Evolutionary conservation across 1,284 basidiomycete species (phyloP).

Genomic region (Butyriboletus appendiculatus): DNA sequence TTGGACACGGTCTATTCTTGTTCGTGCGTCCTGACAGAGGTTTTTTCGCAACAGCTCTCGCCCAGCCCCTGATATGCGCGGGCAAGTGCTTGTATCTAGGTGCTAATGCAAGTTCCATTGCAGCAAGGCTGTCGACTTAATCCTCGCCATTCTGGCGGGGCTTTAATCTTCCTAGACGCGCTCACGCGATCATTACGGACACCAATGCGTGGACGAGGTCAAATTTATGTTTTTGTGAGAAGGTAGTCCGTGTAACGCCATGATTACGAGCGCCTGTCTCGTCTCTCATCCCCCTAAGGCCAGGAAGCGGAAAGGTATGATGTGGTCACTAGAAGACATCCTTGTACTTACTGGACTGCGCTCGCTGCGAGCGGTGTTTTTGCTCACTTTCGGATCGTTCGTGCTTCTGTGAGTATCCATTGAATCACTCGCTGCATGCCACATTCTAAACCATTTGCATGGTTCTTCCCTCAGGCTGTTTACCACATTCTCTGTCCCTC

Average conservation of each 20-base stretch:
- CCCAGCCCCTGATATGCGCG: not conserved
- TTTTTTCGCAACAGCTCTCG: not conserved
- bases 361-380: slow-evolving; percentile 1
- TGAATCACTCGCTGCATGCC: too few species aligned
- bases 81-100: not conserved
- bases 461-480: slow-evolving; percentile 5
- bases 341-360: slow-evolving; percentile 3
- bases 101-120: not conserved
- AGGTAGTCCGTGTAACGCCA: not conserved
- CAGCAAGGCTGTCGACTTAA: not conserved
- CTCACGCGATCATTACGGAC: not conserved
- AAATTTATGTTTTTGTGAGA: not conserved
- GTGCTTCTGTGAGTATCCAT: slow-evolving; percentile 5
- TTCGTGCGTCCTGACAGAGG: not conserved
- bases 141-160: not conserved
- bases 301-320: not conserved
- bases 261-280: not conserved
- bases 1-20: not conserved
- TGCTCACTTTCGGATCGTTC: slow-evolving; percentile 5
- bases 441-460: not conserved
- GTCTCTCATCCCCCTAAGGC: not conserved
- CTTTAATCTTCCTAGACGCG: not conserved
- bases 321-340: not conserved
- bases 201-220: not conserved
- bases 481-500: slow-evolving; percentile 12